These are phyloP conservation scores for Melaleuca alternifolia DNA, from an alignment of 345 rosid species.

Conservation along the genomic window DNA sequence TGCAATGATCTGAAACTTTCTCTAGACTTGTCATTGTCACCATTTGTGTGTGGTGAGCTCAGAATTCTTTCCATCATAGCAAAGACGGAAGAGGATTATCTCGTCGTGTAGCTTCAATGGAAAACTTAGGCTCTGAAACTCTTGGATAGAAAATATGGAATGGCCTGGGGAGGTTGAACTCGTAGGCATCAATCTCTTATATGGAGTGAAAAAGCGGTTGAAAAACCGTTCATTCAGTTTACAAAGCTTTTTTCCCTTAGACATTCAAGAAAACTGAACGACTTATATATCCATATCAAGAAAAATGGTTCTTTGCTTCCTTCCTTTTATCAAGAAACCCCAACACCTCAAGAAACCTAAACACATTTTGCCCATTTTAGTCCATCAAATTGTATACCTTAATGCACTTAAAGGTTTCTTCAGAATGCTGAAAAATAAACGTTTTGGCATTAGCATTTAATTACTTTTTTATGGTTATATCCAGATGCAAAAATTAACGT, in stretches of 20 bases:
- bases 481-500: too few species aligned
- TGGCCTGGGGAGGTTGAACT: neutral
- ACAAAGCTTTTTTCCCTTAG: neutral
- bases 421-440: neutral
- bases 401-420: neutral
- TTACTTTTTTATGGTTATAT: too few species aligned
- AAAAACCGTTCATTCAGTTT: neutral
- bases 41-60: neutral
- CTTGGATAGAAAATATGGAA: neutral
- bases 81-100: neutral
- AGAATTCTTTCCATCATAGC: neutral
- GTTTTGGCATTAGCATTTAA: too few species aligned
- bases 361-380: neutral
- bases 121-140: neutral
- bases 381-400: neutral
- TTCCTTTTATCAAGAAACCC: neutral
- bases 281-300: neutral
- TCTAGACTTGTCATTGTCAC: neutral
- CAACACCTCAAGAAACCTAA: neutral
- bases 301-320: neutral
- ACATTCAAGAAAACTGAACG: neutral
- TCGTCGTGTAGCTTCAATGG: neutral
- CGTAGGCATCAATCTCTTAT: neutral
- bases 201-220: neutral
- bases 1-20: too few species aligned